Percentiles rank a stretch among this genome's conserved stretches.
Evolutionary conservation across 352 stramenopile genomes (phyloP).

Genomic region (Pythium dissotocum): DNA sequence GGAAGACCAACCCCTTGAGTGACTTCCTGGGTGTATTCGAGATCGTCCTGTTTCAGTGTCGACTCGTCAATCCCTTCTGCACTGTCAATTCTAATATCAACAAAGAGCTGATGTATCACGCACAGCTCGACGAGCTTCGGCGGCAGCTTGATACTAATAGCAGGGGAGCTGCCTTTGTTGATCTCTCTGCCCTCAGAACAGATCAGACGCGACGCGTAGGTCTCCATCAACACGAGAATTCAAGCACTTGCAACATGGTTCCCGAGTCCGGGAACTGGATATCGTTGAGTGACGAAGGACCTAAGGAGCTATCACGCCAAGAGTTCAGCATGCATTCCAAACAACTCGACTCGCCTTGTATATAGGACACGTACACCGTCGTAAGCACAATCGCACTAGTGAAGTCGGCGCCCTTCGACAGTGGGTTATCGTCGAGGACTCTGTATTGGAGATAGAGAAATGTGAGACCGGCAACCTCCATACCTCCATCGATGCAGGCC

Average conservation of each 20-base stretch:
- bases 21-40: not conserved
- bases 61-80: no score
- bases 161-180: not conserved
- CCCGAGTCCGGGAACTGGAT: not conserved
- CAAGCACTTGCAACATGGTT: not conserved
- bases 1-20: not conserved
- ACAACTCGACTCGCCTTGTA: no score
- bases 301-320: not conserved
- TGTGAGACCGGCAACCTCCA: not conserved
- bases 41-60: not conserved
- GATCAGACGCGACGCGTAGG: not conserved
- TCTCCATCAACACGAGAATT: not conserved
- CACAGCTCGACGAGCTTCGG: not conserved
- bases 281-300: not conserved
- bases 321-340: not conserved
- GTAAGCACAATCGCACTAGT: not conserved
- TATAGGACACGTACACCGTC: not conserved
- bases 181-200: not conserved
- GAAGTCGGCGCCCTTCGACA: not conserved
- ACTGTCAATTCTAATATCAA: not conserved
- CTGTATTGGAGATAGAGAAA: not conserved
- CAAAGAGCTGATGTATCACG: not conserved
- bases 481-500: not conserved
- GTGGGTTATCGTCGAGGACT: not conserved
- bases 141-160: not conserved